These are phyloP conservation scores for Aspergillus texensis DNA, from an alignment of 2,329 filamentous ascomycete genomes.

Conservation along the genomic window DNA sequence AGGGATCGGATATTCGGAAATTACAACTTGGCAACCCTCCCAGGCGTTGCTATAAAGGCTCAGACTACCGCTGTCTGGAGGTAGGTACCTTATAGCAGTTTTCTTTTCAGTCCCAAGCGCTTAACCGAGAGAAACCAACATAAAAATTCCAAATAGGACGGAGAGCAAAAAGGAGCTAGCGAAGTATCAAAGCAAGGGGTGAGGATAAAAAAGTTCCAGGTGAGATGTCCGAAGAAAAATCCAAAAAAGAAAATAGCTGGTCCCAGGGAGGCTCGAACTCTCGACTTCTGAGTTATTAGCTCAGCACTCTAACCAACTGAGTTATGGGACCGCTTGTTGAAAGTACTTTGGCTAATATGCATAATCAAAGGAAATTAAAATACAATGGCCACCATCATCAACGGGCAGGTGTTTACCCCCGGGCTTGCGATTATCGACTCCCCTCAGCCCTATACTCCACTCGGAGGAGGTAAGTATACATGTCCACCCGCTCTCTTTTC, in stretches of 20 bases:
- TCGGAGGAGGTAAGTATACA: slow-evolving; percentile 60
- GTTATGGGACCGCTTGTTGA: slow-evolving; percentile 2
- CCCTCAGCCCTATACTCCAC: slow-evolving; percentile 65
- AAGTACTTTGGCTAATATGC: background rate
- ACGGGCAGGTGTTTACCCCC: slow-evolving; percentile 70
- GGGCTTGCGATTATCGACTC: slow-evolving; percentile 69
- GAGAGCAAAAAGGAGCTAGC: too few relatives aligned
- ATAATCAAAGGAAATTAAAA: background rate
- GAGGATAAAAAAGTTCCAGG: background rate
- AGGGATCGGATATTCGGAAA: slow-evolving; percentile 4
- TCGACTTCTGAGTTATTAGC: slow-evolving; percentile 8
- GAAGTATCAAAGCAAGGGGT: background rate
- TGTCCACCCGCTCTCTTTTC: background rate
- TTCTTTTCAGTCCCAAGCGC: background rate
- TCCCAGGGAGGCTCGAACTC: slow-evolving; percentile 6
- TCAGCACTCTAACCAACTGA: slow-evolving; percentile 7
- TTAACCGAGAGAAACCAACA: background rate
- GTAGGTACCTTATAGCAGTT: background rate
- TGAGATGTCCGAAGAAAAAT: background rate
- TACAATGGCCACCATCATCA: slow-evolving; percentile 62
- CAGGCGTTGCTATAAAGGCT: background rate
- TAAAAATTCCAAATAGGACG: background rate
- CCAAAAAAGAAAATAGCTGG: background rate
- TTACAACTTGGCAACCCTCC: slow-evolving; percentile 8
- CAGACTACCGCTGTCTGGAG: background rate